Percentiles rank a stretch among this genome's conserved stretches.
phyloP scores from a whole-genome alignment of 2,329 filamentous ascomycete genomes.

The Apiospora koreana region DNA sequence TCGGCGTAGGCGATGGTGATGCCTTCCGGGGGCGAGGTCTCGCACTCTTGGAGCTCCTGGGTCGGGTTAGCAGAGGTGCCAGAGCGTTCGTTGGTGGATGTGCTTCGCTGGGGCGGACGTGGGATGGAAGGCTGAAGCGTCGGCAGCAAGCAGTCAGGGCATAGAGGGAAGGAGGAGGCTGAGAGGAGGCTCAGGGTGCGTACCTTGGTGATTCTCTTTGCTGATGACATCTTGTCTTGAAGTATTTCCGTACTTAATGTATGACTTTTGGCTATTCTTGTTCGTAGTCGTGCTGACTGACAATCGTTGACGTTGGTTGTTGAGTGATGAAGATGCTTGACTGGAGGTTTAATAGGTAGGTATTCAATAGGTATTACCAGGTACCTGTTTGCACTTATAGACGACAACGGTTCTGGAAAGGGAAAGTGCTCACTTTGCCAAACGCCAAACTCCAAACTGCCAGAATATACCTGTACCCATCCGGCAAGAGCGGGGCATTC shows the following conservation, averaged over 20 bases:
- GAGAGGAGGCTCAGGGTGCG: background rate
- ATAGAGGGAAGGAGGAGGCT: background rate
- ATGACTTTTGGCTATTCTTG: background rate
- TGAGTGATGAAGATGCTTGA: background rate
- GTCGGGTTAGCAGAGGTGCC: background rate
- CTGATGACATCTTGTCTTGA: slow-evolving; percentile 28
- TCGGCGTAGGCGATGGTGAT: slow-evolving; percentile 47
- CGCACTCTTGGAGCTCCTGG: slow-evolving; percentile 57
- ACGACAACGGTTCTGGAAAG: background rate
- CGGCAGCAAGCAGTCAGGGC: slow-evolving; percentile 19
- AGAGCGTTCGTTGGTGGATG: background rate
- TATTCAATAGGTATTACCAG: background rate
- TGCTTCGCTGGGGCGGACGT: background rate
- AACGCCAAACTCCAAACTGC: background rate
- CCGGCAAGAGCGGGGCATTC: background rate
- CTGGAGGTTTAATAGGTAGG: background rate
- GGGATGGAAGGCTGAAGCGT: slow-evolving; percentile 25
- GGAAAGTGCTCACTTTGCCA: background rate
- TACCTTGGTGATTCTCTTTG: slow-evolving; percentile 35
- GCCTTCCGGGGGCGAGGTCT: slow-evolving; percentile 45
- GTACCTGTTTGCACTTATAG: background rate
- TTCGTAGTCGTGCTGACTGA: background rate
- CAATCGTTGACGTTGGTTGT: no score
- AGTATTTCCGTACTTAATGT: background rate
- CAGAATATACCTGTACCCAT: background rate